Evolutionary conservation across 2,329 filamentous ascomycete genomes (phyloP), one percentile per base, ranked within the genome.

Genomic region (Ramularia endophylla): DNA sequence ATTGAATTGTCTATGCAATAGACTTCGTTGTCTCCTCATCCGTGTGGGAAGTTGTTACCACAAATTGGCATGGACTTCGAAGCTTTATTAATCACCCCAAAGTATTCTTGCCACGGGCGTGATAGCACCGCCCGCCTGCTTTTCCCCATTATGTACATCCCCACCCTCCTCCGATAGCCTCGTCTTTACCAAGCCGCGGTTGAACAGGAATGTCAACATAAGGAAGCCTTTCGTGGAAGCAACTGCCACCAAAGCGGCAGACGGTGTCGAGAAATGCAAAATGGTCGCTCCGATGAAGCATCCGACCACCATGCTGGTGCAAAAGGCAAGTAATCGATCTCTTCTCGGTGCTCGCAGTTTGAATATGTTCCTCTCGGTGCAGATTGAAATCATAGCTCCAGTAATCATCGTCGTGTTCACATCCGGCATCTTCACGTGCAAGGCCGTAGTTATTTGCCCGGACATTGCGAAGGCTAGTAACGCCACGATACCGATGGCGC

Each of bases 341-440:
- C 56, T 45, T 27, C 48, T 52, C 2, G 40, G 25, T 28, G 57
- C 57, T 4, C 46, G 38, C 20, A 48, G 35, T 3, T 41, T 32
- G 33, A 57, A 52, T 11, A 59, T 35, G 3, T 49, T 42, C 12
- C 34, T 34, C 40, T 59, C 55, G 8, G 46, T 53, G 9, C 52
- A 51, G 9, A 58, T 38, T 39, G 54, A 50, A 13, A 59, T 52
- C 12, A 58, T 25, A 11, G 55, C 54, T 8, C 55, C 56, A 2
- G 56, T 59, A 20, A 59, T 47, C 56, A 58, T 59, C 13, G 56
- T 59, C 5, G 56, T 59, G 39, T 59, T 58, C 16, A 59, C 27
- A 38, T 59, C 56, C 3, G 55, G 52, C 51, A 58, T 51, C 2
- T 44, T 40, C 16, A 54, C 46, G 17, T 48, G 47, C 5, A 59